phyloP scores from a whole-genome alignment of 768 basidiomycete species.

The Boletus eberwhitei region DNA sequence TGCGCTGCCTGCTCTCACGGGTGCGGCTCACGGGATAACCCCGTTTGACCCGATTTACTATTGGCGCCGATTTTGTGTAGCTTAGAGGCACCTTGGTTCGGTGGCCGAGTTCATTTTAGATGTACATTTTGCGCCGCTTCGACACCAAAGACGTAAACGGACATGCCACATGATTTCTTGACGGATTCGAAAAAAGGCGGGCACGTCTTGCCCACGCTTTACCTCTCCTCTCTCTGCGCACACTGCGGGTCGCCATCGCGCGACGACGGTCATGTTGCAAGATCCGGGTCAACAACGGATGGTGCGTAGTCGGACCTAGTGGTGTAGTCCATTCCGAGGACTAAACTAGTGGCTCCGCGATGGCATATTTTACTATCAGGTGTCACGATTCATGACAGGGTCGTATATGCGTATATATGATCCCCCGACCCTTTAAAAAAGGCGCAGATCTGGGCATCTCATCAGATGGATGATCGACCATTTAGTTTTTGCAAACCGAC shows the following conservation, averaged over 20 bases:
- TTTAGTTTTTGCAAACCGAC: constrained; percentile 3
- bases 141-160: constrained; percentile 25
- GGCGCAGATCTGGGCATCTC: constrained; percentile 18
- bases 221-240: neutral
- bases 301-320: constrained; percentile 13
- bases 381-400: constrained; percentile 16
- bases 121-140: constrained; percentile 9
- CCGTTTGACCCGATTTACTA: constrained; percentile 6
- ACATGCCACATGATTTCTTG: constrained; percentile 23
- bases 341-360: constrained; percentile 18
- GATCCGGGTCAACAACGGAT: constrained; percentile 2
- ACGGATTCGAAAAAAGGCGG: constrained; percentile 1
- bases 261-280: neutral
- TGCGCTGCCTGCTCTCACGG: constrained; percentile 1
- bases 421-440: constrained; percentile 12
- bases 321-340: constrained; percentile 1
- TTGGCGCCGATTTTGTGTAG: constrained; percentile 9
- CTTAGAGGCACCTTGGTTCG: constrained; percentile 7
- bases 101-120: constrained; percentile 10
- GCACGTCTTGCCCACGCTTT: constrained; percentile 16
- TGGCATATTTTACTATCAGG: constrained; percentile 7
- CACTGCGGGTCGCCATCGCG: too few species aligned
- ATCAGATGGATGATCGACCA: constrained; percentile 24
- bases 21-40: constrained; percentile 6
- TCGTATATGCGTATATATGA: constrained; percentile 15